phyloP scores from a whole-genome alignment of 2,329 filamentous ascomycete species.

The Colletotrichum navitas region DNA sequence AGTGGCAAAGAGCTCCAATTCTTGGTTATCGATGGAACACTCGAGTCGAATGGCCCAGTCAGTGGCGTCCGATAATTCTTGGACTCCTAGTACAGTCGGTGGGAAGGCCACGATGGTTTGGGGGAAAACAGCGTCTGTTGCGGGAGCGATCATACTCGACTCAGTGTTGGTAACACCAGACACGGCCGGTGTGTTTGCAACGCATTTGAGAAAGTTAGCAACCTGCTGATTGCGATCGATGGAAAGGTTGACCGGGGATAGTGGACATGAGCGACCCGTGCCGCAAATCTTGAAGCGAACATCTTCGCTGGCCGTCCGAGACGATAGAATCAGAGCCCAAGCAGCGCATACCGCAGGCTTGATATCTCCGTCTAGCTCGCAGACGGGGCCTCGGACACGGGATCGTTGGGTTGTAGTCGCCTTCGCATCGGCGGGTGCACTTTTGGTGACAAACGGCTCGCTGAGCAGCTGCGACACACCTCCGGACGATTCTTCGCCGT shows the following conservation, averaged over 20 bases:
- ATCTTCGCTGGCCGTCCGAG: neutral
- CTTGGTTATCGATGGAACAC: neutral
- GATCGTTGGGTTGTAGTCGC: neutral
- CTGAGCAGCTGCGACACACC: no score
- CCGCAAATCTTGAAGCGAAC: neutral
- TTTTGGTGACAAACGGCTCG: no score
- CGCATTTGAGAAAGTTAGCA: neutral
- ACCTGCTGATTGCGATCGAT: neutral
- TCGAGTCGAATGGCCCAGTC: neutral
- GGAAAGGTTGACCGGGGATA: neutral
- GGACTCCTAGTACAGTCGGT: neutral
- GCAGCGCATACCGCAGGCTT: slow-evolving; percentile 6
- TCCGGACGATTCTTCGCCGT: neutral
- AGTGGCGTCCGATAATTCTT: neutral
- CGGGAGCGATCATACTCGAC: neutral
- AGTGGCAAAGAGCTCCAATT: neutral
- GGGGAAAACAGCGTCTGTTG: neutral
- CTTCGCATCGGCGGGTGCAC: neutral
- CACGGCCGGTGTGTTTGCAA: neutral
- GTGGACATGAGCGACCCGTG: neutral
- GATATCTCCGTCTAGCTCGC: neutral
- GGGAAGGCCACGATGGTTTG: neutral
- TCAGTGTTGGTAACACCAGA: no score
- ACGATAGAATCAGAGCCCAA: slow-evolving; percentile 24
- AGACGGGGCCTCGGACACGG: slow-evolving; percentile 10